A percentile compares a stretch with the other conserved stretches of the same genome.
phyloP scores from a whole-genome alignment of 78 protist species.

The Cavenderia fasciculata region DNA sequence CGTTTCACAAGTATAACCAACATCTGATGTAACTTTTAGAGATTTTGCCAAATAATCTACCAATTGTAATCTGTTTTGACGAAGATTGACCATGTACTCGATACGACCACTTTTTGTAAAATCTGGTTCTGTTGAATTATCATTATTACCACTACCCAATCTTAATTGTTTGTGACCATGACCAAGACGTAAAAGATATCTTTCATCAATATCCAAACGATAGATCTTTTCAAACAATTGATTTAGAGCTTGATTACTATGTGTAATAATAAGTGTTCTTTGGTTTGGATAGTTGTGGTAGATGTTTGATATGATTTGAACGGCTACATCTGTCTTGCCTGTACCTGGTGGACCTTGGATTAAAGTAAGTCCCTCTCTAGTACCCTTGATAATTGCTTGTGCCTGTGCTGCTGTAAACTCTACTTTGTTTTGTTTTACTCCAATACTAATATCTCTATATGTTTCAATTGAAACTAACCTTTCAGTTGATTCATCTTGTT shows the following conservation, averaged over 20 bases:
- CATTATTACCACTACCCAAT: background rate
- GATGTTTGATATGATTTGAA: slow-evolving; percentile 91
- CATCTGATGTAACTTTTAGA: slow-evolving; percentile 72
- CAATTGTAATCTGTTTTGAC: slow-evolving; percentile 65
- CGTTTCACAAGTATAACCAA: slow-evolving; percentile 93
- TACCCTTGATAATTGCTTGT: slow-evolving; percentile 87
- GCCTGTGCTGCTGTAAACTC: slow-evolving; percentile 60
- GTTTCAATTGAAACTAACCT: background rate
- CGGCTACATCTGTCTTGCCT: slow-evolving; percentile 99
- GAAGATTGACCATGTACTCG: slow-evolving; percentile 87
- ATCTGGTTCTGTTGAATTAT: slow-evolving; percentile 83
- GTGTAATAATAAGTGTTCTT: slow-evolving; percentile 95
- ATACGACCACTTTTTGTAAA: slow-evolving; percentile 95
- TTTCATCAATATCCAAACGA: slow-evolving; percentile 87
- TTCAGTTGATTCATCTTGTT: too few relatives aligned
- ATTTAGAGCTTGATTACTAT: slow-evolving; percentile 90
- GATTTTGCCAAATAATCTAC: slow-evolving; percentile 82
- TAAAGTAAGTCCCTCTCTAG: slow-evolving; percentile 90
- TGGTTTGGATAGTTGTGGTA: slow-evolving; percentile 94
- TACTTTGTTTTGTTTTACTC: slow-evolving; percentile 11
- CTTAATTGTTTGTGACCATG: slow-evolving; percentile 93
- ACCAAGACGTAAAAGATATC: slow-evolving; percentile 96
- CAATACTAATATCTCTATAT: background rate
- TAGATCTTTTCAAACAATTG: slow-evolving; percentile 81
- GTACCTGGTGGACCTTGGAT: slow-evolving; percentile 99